Evolutionary conservation across 2,329 filamentous ascomycete genomes (phyloP).

Genomic region (Pseudonectria foliicola): DNA sequence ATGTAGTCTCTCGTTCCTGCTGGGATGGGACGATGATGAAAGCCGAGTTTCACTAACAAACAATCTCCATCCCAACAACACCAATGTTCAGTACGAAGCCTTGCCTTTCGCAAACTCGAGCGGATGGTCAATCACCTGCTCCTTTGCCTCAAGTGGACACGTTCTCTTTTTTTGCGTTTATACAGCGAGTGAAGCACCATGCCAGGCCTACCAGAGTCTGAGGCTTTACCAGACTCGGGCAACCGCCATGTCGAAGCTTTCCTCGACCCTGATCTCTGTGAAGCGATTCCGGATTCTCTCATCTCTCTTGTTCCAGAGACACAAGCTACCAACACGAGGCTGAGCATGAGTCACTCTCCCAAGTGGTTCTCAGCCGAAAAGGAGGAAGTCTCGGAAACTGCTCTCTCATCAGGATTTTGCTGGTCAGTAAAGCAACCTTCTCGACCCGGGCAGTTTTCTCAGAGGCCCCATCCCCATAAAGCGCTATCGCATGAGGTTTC

Average conservation of each 20-base stretch:
- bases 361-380: conserved; percentile 9
- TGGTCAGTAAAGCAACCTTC: conserved; percentile 13
- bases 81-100: no score
- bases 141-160: no score
- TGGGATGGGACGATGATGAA: no score
- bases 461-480: conserved; percentile 8
- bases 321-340: neutral
- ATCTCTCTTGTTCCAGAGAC: conserved; percentile 8
- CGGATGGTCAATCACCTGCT: no score
- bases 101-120: no score
- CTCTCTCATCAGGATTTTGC: conserved; percentile 17
- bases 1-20: no score
- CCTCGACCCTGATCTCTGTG: conserved; percentile 4
- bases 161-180: no score
- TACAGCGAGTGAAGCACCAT: conserved; percentile 1
- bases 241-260: conserved; percentile 5
- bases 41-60: no score
- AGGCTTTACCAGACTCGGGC: neutral
- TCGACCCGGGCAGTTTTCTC: conserved; percentile 17
- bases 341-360: neutral
- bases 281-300: conserved; percentile 6
- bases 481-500: neutral
- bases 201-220: conserved; percentile 2
- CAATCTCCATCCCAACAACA: no score
- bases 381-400: conserved; percentile 15